Evolutionary conservation across 257 asterid species (phyloP), one percentile per base, ranked within the genome.

Genomic region (Parsonsia alboflavescens): DNA sequence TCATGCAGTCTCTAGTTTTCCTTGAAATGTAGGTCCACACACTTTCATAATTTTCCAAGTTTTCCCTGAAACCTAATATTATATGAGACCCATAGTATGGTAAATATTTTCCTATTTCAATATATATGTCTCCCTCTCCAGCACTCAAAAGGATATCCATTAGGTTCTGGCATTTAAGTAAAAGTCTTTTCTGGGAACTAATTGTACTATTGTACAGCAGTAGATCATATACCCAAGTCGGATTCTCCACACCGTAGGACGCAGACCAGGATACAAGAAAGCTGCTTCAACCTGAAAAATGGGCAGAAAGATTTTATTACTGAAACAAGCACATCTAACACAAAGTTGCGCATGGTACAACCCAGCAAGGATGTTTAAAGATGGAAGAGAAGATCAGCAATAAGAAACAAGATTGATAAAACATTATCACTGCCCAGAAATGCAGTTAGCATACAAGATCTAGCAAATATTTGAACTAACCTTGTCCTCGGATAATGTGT

Each of bases 231-330:
- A 93, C 99, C 98, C 89, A 80, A 94, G 76, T 71, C 96, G 99
- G 82, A 89, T 84, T 80, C 99, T 88, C 82, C 87, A 76, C 58
- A 90, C 98, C 61, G 99, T 94, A 62, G 92, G 97, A 61, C 96
- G 92, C 84, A 69, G n/a, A n/a, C 99, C 99, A 62, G 99, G 96
- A 83, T 94, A 94, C 82, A 94, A 68, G 76, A 89, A 77, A 21
- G 99, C 99, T 85, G 99, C 93, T 87, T 89, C 98, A 80, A 92
- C 96, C 99, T 94, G 83, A 75, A 76, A 52, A 77, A 66, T 26
- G 46, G 73, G 67, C 4, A 12, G 22, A 36, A 68, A 72, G 52
- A 70, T 70, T 59, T 70, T 7, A 19, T 4, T 42, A 39, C 10
- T 10, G 12, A 66, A 50, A 46, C 46, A 53, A 44, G 36, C 11